phyloP scores from a whole-genome alignment of 306 rosid genomes.

The Casuarina equisetifolia region DNA sequence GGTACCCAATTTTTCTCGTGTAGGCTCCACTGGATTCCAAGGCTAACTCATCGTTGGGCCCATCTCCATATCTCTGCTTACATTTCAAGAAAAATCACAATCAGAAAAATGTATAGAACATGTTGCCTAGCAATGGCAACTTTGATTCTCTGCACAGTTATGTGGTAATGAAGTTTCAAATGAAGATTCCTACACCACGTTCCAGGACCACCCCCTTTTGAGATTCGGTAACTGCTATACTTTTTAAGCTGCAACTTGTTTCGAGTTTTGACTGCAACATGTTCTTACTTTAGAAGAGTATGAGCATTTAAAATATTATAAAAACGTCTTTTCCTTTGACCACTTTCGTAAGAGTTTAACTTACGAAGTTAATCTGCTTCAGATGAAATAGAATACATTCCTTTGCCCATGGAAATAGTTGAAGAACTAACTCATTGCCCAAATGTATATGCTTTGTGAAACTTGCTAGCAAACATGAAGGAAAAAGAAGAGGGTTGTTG shows the following conservation, averaged over 20 bases:
- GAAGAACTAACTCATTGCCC: too few relatives aligned
- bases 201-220: not conserved
- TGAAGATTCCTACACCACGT: not conserved
- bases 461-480: too few relatives aligned
- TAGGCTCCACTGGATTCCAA: conserved; percentile 58
- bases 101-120: not conserved
- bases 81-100: not conserved
- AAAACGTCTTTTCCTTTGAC: not conserved
- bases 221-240: not conserved
- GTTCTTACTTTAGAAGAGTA: not conserved
- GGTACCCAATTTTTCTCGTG: conserved; percentile 49
- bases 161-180: not conserved
- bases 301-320: not conserved
- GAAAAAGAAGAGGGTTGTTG: too few relatives aligned
- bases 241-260: too few relatives aligned
- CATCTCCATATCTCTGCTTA: conserved; percentile 59
- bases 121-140: not conserved
- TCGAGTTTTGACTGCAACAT: not conserved
- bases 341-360: not conserved
- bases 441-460: too few relatives aligned
- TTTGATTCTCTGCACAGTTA: not conserved
- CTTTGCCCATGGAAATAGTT: not conserved
- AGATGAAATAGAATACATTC: too few relatives aligned
- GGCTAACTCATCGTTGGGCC: conserved; percentile 45
- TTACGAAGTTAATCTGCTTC: too few relatives aligned